Evolutionary conservation across 192 early-diverging fungal genomes (phyloP).

Genomic region (Coemansia asiatica): DNA sequence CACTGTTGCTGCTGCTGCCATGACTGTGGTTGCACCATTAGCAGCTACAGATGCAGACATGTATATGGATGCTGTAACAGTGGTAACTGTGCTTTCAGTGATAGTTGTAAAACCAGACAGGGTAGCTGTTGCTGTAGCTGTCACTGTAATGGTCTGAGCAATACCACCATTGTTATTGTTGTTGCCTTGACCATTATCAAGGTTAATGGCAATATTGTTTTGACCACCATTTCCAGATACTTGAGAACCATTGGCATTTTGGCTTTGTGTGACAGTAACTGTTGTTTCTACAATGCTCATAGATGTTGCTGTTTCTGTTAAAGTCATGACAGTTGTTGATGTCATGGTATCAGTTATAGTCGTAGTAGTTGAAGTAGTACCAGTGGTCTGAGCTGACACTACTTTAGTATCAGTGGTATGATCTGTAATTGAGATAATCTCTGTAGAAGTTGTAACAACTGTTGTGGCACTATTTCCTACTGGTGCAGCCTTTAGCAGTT

Average conservation of each 20-base stretch:
- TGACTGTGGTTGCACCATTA: not conserved
- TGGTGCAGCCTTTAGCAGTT: too few relatives aligned
- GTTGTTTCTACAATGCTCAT: not conserved
- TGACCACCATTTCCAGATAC: not conserved
- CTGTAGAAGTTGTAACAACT: not conserved
- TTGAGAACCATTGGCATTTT: not conserved
- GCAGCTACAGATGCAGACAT: constrained; percentile 2
- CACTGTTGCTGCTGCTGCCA: not conserved
- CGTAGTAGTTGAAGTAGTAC: not conserved
- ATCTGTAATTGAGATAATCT: not conserved
- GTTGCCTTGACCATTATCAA: not conserved
- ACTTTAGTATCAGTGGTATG: not conserved
- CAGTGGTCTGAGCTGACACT: not conserved
- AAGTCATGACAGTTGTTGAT: not conserved
- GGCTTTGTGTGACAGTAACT: not conserved
- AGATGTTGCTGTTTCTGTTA: constrained; percentile 2
- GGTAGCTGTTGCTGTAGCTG: not conserved
- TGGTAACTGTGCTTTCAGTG: not conserved
- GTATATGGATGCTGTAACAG: constrained; percentile 1
- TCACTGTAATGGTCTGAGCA: constrained; percentile 1
- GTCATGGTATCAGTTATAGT: constrained; percentile 9
- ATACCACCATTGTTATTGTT: constrained; percentile 5
- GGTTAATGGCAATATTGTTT: constrained; percentile 6
- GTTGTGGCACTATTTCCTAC: not conserved
- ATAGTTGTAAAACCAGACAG: not conserved